Evolutionary conservation across 2,329 filamentous ascomycete species (phyloP), one percentile per base, ranked within the genome.

Genomic region (Ilyonectria sp.): DNA sequence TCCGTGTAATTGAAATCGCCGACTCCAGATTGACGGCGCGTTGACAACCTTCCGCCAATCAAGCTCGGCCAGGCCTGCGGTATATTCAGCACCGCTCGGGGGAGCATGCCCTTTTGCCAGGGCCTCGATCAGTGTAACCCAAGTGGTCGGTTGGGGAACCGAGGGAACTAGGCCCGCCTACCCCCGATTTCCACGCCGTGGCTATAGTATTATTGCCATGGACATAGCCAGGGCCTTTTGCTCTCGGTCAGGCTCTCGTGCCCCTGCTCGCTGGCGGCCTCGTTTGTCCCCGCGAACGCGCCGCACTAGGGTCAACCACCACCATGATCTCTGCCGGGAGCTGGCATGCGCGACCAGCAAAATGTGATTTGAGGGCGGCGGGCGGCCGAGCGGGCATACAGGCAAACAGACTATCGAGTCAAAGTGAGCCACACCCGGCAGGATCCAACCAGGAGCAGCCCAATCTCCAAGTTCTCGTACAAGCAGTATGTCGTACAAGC

Each of bases 121-220:
- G 67, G 73, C 64, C 70, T 71, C 63, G 71, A 75, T 72, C 67
- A 75, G 63, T 68, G 65, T 60, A 71, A 73, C 70, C 69, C 62
- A 67, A 67, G 67, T 69, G 58, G 66, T 65, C 72, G 69, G 71
- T 70, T 72, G 64, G 63, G 64, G 67, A 73, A 64, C 72, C 71
- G 72, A 75, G 74, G 74, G 67, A 70, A 67, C 65, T 69, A 75
- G 74, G 72, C 67, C 72, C 72, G 72, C 63, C 73, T 74, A 70
- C 71, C 72, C 73, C 56, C 60, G 62, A 67, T 64, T 63, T 53
- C 61, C 37, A 52, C 57, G 44, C 54, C 26, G 62, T 74, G 43
- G 67, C 60, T 60, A 58, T 53, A 64, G 61, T 37, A 60, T 57
- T 57, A 47, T 61, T 47, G 47, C 55, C 37, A 58, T 37, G 59